Percentiles rank a stretch among this genome's conserved stretches.
Evolutionary conservation across 208 protist species (phyloP).

Genomic region (Crithidia bombi): DNA sequence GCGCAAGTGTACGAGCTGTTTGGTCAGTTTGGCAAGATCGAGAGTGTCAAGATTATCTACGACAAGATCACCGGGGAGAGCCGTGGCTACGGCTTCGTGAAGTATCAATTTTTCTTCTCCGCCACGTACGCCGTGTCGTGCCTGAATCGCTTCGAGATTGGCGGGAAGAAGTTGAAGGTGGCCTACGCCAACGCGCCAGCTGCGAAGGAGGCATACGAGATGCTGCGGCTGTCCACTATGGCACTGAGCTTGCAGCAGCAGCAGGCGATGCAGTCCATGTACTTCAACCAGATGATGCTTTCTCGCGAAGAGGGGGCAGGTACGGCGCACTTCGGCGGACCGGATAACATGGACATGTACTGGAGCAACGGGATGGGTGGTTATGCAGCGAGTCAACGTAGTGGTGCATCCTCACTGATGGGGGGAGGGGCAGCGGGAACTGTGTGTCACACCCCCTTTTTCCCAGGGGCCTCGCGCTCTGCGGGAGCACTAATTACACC

Average conservation of each 20-base stretch:
- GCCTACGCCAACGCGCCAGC: conserved; percentile 76
- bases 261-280: conserved; percentile 58
- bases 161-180: conserved; percentile 85
- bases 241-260: conserved; percentile 70
- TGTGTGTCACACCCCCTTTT: background rate
- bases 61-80: conserved; percentile 81
- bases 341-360: conserved; percentile 6
- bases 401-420: conserved; percentile 3
- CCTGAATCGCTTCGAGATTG: conserved; percentile 84
- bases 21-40: conserved; percentile 82
- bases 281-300: conserved; percentile 71
- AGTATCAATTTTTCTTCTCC: conserved; percentile 81
- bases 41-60: conserved; percentile 88
- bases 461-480: background rate
- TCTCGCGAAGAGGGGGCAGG: conserved; percentile 33
- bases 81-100: conserved; percentile 91
- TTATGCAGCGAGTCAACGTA: conserved; percentile 25
- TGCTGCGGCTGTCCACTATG: conserved; percentile 41
- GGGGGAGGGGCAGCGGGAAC: background rate
- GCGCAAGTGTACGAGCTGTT: conserved; percentile 73
- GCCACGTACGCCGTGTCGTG: conserved; percentile 81
- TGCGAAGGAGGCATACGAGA: conserved; percentile 65
- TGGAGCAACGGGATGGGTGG: background rate
- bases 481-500: conserved; percentile 15
- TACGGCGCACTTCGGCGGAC: background rate